phyloP scores from a whole-genome alignment of 225 moss, liverwort and hornwort genomes.

The Polytrichum formosum region DNA sequence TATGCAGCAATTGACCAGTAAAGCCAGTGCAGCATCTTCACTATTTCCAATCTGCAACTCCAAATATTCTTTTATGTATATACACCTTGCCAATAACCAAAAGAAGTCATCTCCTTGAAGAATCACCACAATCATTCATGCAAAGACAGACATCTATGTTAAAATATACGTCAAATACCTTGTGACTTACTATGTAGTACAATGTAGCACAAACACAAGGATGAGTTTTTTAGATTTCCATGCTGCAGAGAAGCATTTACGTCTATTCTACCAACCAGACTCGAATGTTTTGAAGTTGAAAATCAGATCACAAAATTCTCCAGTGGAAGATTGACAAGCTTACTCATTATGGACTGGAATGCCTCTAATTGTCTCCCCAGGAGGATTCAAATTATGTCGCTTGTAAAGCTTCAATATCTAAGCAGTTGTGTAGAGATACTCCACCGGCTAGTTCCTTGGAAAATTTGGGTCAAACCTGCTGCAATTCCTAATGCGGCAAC shows the following conservation, averaged over 20 bases:
- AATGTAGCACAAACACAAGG: background rate
- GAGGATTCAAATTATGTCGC: slow-evolving; percentile 34
- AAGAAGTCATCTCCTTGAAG: background rate
- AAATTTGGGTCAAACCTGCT: slow-evolving; percentile 29
- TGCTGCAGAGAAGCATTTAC: background rate
- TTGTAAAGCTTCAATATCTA: slow-evolving; percentile 38
- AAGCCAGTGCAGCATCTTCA: slow-evolving; percentile 49
- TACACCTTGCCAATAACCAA: no score
- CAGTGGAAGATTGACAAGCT: background rate
- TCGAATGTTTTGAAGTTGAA: background rate
- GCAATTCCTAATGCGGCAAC: no score
- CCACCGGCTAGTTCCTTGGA: slow-evolving; percentile 46
- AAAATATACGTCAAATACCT: no score
- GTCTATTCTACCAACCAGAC: background rate
- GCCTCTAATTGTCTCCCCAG: slow-evolving; percentile 32
- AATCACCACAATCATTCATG: background rate
- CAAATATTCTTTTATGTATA: background rate
- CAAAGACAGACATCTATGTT: no score
- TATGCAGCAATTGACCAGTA: slow-evolving; percentile 54
- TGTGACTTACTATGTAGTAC: background rate
- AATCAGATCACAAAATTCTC: background rate
- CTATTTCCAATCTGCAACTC: slow-evolving; percentile 38
- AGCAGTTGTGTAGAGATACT: slow-evolving; percentile 54
- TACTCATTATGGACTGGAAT: slow-evolving; percentile 28
- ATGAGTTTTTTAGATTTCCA: no score